Evolutionary conservation across 192 early-diverging fungal genomes (phyloP), one percentile per base, ranked within the genome.

Genomic region (Paraglomus occultum): DNA sequence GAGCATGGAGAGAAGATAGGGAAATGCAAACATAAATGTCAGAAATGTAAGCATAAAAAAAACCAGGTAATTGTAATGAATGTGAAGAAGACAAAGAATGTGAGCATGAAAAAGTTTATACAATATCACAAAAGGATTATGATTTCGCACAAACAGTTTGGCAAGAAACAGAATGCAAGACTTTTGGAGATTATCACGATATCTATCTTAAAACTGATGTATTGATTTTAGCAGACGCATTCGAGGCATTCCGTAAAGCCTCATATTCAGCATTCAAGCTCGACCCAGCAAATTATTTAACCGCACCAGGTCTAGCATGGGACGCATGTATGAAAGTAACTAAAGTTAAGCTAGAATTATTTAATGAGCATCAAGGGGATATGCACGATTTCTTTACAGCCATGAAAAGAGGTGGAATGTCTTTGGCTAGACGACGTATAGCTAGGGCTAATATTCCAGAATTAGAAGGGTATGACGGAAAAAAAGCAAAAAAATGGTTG

Each of bases 251-350:
- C 38, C 39, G 42, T 6, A 61, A 61, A 61, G 59, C 59, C 14
- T 61, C 59, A 39, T 61, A 61, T 61, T 61, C 59, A 61, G 59
- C 39, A 61, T 61, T 61, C 59, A 61, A 61, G 31, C 39, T 61
- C 1, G 59, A 61, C 45, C 59, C 59, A 62, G 59, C 59, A 62
- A 62, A 62, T 62, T 62, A 62, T 62, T 62, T 62, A 62, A 62
- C 59, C 3, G 40, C 59, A 62, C 59, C 59, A 15, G 59, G 42
- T 44, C 15, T 62, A 44, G 54, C 54, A 57, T 59, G 18, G 4
- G 57, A 59, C 14, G 57, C 12, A 0, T 8, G 10, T 4, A 59
- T 31, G 31, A 59, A 59, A 18, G 44, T 63, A 0, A 63, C 43
- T 11, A 63, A 63, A 20, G 61, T 63, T 10, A 63, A 63, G 11